Evolutionary conservation across 768 basidiomycete species (phyloP), one percentile per base, ranked within the genome.

Genomic region (Tylopilus subfusipes): DNA sequence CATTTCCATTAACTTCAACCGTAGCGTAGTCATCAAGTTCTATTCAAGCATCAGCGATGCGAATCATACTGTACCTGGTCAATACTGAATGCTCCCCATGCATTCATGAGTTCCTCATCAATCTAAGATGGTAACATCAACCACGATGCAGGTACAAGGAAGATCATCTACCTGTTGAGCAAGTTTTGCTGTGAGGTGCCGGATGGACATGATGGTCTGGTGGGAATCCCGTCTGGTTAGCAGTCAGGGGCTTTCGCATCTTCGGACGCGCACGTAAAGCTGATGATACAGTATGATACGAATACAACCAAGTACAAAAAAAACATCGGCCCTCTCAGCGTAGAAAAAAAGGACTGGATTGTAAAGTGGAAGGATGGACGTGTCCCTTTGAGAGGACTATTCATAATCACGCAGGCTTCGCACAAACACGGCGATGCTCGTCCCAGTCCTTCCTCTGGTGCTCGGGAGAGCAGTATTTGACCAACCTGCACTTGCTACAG

Each of bases 21-120:
- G 49, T 21, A 21, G n/a, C 30, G 42, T 29, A 10, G 21, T 34
- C 30, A 52, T 52, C 33, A 58, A 42, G 5, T 18, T 50, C 27
- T 33, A 25, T 42, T 29, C 22, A 6, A 27, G 27, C 29, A 30
- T 11, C 27, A 31, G 39, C 25, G 19, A 47, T 48, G 19, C 18
- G 30, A 52, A 18, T 25, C 25, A 38, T 51, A 16, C 50, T 65
- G 52, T 54, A 86, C 93, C 80, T 96, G 96, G 64, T 98, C 95
- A 40, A 98, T 74, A 68, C 92, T 95, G 77, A 96, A 98, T 5
- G 93, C 93, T 1, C 94, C 94, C n/a, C 78, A 74, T 3, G 80
- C 56, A 58, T 79, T 84, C 96, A 98, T 98, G 45, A 98, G 83
- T 66, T 97, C 91, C 64, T 91, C 88, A 64, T 98, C 96, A 49